A percentile compares a stretch with the other conserved stretches of the same genome.
Evolutionary conservation across 2,329 filamentous ascomycete genomes (phyloP).

Genomic region (Neodidymelliopsis sp.): DNA sequence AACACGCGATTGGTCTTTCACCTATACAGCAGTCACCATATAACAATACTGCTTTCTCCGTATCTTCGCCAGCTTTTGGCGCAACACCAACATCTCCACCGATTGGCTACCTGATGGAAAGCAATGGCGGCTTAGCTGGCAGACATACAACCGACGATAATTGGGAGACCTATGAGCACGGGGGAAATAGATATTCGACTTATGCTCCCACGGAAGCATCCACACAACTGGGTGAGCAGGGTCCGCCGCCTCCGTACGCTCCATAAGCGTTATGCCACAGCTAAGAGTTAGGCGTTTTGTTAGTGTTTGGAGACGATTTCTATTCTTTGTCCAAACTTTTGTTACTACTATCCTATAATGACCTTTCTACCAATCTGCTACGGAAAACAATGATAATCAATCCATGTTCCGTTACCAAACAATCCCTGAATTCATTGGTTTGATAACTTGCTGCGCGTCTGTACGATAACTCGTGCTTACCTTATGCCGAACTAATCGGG

Average conservation of each 20-base stretch:
- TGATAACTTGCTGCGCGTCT: too few species aligned
- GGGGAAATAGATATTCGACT: background rate
- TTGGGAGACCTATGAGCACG: constrained; percentile 36
- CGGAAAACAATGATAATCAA: too few species aligned
- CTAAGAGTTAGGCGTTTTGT: background rate
- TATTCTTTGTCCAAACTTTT: too few species aligned
- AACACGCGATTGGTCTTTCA: constrained; percentile 17
- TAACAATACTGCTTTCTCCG: constrained; percentile 36
- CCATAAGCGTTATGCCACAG: constrained; percentile 1
- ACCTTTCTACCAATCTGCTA: too few species aligned
- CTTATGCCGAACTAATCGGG: too few species aligned
- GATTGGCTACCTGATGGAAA: constrained; percentile 23
- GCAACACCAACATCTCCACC: constrained; percentile 31
- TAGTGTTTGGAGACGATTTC: too few species aligned
- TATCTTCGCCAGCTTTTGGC: constrained; percentile 38
- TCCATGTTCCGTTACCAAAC: too few species aligned
- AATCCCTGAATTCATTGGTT: too few species aligned
- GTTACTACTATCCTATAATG: too few species aligned
- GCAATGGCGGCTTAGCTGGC: constrained; percentile 1
- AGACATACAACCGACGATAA: constrained; percentile 35
- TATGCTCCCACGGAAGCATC: constrained; percentile 31
- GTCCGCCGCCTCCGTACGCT: constrained; percentile 30
- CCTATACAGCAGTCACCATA: constrained; percentile 32
- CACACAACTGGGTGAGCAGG: constrained; percentile 32
- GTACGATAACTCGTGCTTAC: too few species aligned